A percentile compares a stretch with the other conserved stretches of the same genome.
Evolutionary conservation across 192 early-diverging fungal species (phyloP).

Genomic region (Backusella sp.): DNA sequence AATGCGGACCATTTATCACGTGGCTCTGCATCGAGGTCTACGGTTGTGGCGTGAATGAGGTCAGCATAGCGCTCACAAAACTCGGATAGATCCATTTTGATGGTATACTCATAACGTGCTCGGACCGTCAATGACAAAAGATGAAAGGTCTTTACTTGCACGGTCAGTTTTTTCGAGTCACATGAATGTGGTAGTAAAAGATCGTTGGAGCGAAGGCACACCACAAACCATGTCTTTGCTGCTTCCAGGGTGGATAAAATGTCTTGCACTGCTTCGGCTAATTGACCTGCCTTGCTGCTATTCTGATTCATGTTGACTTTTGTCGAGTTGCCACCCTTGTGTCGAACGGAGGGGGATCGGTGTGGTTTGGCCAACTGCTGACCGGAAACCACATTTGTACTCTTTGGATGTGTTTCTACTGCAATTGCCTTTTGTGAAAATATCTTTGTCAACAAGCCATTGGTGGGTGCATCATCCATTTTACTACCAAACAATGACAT

Average conservation of each 20-base stretch:
- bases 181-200: slow-evolving; percentile 54
- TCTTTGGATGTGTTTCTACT: slow-evolving; percentile 70
- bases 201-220: slow-evolving; percentile 75
- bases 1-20: slow-evolving; percentile 38
- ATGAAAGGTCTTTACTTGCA: slow-evolving; percentile 66
- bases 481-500: slow-evolving; percentile 79
- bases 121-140: slow-evolving; percentile 60
- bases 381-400: slow-evolving; percentile 60
- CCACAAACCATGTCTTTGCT: slow-evolving; percentile 70
- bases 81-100: slow-evolving; percentile 67
- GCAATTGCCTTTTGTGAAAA: slow-evolving; percentile 73
- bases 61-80: slow-evolving; percentile 71
- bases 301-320: slow-evolving; percentile 40
- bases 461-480: slow-evolving; percentile 22
- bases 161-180: slow-evolving; percentile 63
- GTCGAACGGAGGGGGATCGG: slow-evolving; percentile 59
- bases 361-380: slow-evolving; percentile 70
- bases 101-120: slow-evolving; percentile 73
- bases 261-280: slow-evolving; percentile 46
- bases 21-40: slow-evolving; percentile 31
- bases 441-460: slow-evolving; percentile 69
- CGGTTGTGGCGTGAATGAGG: slow-evolving; percentile 42
- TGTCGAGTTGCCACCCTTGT: slow-evolving; percentile 37
- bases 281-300: slow-evolving; percentile 33
- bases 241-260: slow-evolving; percentile 60